These are phyloP conservation scores for Pichia sp. DNA, from an alignment of 1,139 yeast genomes.

Conservation along the genomic window DNA sequence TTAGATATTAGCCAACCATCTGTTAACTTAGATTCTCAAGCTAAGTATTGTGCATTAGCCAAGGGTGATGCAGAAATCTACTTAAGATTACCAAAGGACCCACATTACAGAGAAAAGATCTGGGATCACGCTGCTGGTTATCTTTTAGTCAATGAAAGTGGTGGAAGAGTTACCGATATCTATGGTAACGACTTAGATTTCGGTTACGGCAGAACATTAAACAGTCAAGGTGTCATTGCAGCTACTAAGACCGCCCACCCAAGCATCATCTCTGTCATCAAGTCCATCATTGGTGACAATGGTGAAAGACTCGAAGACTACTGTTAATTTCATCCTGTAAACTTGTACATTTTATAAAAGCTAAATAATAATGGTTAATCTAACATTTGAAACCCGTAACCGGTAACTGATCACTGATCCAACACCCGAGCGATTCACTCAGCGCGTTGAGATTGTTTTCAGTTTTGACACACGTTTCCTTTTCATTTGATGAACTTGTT, in stretches of 20 bases:
- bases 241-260: constrained; percentile 65
- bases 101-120: constrained; percentile 82
- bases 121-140: constrained; percentile 99
- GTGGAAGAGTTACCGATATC: constrained; percentile 88
- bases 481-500: too few relatives aligned
- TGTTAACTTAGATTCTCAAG: constrained; percentile 89
- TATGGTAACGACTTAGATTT: constrained; percentile 73
- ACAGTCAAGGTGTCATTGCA: constrained; percentile 91
- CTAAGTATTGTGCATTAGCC: constrained; percentile 88
- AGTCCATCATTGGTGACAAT: constrained; percentile 32
- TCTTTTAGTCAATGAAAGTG: constrained; percentile 81
- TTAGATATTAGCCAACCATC: constrained; percentile 59
- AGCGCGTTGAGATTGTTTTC: too few relatives aligned
- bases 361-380: too few relatives aligned
- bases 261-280: constrained; percentile 61
- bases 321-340: constrained; percentile 13
- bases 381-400: too few relatives aligned
- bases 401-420: too few relatives aligned
- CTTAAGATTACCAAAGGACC: constrained; percentile 78
- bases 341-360: neutral
- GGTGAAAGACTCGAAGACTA: constrained; percentile 31
- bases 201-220: constrained; percentile 79
- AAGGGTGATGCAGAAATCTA: constrained; percentile 93
- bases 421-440: too few relatives aligned
- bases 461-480: too few relatives aligned